Base-by-base conservation (phyloP, 2,329 filamentous ascomycete species). In the Claviceps maximensis region DNA sequence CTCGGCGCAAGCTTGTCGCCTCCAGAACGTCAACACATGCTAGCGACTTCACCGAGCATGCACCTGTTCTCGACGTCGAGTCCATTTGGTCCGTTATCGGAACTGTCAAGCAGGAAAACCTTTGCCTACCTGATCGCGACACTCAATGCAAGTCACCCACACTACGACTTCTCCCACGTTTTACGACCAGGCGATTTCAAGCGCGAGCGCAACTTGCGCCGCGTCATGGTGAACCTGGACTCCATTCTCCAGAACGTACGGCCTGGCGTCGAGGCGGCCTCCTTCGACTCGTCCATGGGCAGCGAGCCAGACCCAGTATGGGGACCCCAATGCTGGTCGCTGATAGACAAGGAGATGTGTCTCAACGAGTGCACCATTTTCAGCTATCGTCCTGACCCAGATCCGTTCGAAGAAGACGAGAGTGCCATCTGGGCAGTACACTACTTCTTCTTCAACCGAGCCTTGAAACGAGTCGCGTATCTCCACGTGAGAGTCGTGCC, bases 401-500 rank as follows among this genome's bases (percentile, higher is more conserved):
- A 95, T 63, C 89, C 89, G 0, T 95, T 94, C 62, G 86, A 90
- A 61, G 89, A 89, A 57, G 90, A 95, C 56, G 89, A 96, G 63
- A 87, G 88, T 56, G 86, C 90, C 10, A 90, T 98, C 57, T 98
- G 91, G 91, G 89, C 87, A 49, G 77, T 90, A 57, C 90, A 97
- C 67, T 96, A 95, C 69, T 95, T 98, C 74, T 95, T 97, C 69
- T 97, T 96, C 78, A 96, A 95, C 74, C 91, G 91, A 63, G 76
- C 83, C 27, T 79, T 85, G 64, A 97, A 97, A 73, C 83, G 93
- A 44, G 91, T 98, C 19, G 90, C 89, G 56, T 98, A 98, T 66
- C 73, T 98, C 47, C 94, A 96, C 63, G 80, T 96, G 47, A 85
- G 91, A 56, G 90, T 88, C n/a, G 81, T 96, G 47, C 91, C 81